These are phyloP conservation scores for Claviceps africana DNA, from an alignment of 2,329 filamentous ascomycete genomes.

Conservation along the genomic window DNA sequence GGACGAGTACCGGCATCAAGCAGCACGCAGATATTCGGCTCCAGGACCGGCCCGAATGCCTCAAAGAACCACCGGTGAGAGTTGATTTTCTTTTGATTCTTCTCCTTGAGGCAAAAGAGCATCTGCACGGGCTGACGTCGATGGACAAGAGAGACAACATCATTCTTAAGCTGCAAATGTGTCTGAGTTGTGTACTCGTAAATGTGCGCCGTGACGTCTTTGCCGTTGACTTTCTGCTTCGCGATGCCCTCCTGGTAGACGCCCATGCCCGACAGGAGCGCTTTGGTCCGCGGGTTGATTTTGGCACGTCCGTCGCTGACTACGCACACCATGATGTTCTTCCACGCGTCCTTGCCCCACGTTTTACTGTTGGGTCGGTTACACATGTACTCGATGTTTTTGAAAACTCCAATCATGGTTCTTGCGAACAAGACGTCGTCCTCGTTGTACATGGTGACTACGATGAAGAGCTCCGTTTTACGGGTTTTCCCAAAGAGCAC, in stretches of 20 bases:
- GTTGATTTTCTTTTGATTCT: conserved; percentile 99
- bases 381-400: conserved; percentile 98
- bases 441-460: conserved; percentile 98
- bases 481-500: conserved; percentile 82
- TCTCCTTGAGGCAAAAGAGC: conserved; percentile 96
- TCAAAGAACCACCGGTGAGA: conserved; percentile 99
- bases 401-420: conserved; percentile 93
- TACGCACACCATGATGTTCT: conserved; percentile 97
- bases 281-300: conserved; percentile 84
- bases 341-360: conserved; percentile 97
- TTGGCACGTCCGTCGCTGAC: conserved; percentile 95
- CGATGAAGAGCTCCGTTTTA: conserved; percentile 91
- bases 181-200: conserved; percentile 91
- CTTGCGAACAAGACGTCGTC: conserved; percentile 91
- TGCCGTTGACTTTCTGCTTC: conserved; percentile 92
- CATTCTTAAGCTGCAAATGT: conserved; percentile 78
- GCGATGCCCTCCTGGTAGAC: conserved; percentile 98
- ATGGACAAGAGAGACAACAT: conserved; percentile 69
- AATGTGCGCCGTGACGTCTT: conserved; percentile 93
- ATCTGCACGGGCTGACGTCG: conserved; percentile 88
- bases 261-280: conserved; percentile 81
- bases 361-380: conserved; percentile 85
- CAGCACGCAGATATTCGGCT: conserved; percentile 93
- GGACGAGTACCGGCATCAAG: conserved; percentile 93
- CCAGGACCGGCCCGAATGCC: conserved; percentile 79